Evolutionary conservation across 768 basidiomycete genomes (phyloP), one percentile per base, ranked within the genome.

Genomic region (Auriscalpium microsporum): DNA sequence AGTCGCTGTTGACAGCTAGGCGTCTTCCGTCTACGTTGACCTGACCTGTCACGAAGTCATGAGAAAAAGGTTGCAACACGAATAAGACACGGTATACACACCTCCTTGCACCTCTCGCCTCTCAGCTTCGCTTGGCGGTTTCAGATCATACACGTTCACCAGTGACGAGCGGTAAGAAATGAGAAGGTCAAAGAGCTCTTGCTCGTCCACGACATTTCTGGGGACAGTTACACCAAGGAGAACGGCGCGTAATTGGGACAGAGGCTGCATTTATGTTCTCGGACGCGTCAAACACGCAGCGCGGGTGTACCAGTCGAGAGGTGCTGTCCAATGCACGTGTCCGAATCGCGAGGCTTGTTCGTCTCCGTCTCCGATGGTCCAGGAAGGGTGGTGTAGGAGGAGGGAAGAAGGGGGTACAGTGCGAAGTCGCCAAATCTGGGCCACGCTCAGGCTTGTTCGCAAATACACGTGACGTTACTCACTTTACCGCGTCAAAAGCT

Each of bases 1-100:
- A 92, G 65, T 93, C 87, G 13, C 80, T 68, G 67, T 90, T 91
- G 60, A 94, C 78, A 0, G 83, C 81, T 37, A 86, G 75, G n/a
- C 81, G 73, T 62, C 78, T 80, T 34, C 86, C 83, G 56, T 85
- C 74, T 19, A 90, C 72, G 0, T 73, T 67, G 17, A 79, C 79
- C 70, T 80, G 87, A 58, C 89, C 90, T 93, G 64, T 9, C 10
- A 17, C 46, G 36, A 58, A 36, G 9, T 36, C 3, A 36, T n/a
- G 35, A n/a, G 21, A 3, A 34, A 10, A 9, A 4, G 8, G 48
- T 10, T 28, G 36, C 42, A 36, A 23, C 28, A 28, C 28, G 28
- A 28, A 28, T 28, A 7, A 28, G 28, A 28, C 28, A 28, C 28
- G 28, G 19, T 10, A 33, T 34, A 71, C 78, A 51, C 42, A 81